phyloP scores from a whole-genome alignment of 129 eudicot genomes.

The Tanacetum coccineum region DNA sequence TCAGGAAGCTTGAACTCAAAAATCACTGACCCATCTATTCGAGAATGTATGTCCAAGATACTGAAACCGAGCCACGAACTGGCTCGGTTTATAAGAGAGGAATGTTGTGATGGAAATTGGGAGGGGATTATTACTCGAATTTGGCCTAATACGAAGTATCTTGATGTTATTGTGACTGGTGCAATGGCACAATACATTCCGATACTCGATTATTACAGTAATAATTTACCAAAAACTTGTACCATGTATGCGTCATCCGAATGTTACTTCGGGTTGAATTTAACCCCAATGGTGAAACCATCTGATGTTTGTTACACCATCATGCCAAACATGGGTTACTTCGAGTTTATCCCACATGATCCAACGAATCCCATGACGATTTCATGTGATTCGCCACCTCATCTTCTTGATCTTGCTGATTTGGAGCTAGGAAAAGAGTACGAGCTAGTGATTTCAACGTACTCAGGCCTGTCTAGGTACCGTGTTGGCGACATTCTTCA shows the following conservation, averaged over 20 bases:
- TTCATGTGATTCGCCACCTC: constrained; percentile 46
- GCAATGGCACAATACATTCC: constrained; percentile 93
- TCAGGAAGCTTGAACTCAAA: constrained; percentile 44
- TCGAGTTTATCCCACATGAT: constrained; percentile 84
- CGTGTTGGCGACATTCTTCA: constrained; percentile 79
- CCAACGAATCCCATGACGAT: constrained; percentile 29
- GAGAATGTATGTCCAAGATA: constrained; percentile 35
- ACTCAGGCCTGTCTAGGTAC: constrained; percentile 82
- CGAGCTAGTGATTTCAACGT: constrained; percentile 75
- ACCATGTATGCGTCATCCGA: constrained; percentile 91
- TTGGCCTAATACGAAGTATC: constrained; percentile 85
- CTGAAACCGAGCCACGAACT: constrained; percentile 51
- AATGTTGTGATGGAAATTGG: constrained; percentile 72
- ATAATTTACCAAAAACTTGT: constrained; percentile 52
- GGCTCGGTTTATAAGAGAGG: constrained; percentile 41
- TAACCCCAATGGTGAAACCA: constrained; percentile 76
- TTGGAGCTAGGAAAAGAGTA: constrained; percentile 81
- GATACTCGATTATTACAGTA: constrained; percentile 70
- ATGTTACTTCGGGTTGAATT: constrained; percentile 69
- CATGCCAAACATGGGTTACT: constrained; percentile 89
- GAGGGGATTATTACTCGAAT: constrained; percentile 71
- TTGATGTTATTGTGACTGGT: constrained; percentile 80
- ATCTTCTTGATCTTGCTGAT: constrained; percentile 62
- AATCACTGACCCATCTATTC: constrained; percentile 37
- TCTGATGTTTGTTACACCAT: constrained; percentile 75